Base-by-base conservation (phyloP, 495 filamentous ascomycete genomes). In the Neurospora sp. region DNA sequence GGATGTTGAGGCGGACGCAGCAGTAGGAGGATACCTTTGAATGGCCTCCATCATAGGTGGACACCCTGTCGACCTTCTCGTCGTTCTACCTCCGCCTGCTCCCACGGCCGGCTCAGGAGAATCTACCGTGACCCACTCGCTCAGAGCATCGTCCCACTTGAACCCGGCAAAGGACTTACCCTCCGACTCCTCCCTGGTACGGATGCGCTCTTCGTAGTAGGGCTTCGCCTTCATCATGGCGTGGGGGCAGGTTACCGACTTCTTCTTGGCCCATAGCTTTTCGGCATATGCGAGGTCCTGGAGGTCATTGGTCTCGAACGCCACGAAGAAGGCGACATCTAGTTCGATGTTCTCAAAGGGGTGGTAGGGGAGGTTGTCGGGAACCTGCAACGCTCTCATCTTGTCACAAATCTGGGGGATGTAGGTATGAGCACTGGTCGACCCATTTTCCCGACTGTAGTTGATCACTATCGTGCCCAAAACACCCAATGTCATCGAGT, bases 121-220 rank as follows among this genome's bases (percentile, higher is more conserved):
- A 70, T 81, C 85, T 20, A 75, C 78, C 12, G 76, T 83, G 20
- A 87, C 83, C 86, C 86, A 88, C 80, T 88, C 86, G 71, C 85
- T 82, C 75, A 88, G 87, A 35, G 83, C 86, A 73, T 87, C 86
- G 72, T 88, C 86, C 86, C 86, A 88, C 7, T 81, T 78, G 72
- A 83, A 85, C 18, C 83, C 81, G 9, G 80, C 77, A 69, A 83
- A 81, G 4, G 70, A 60, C 6, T 27, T 69, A 6, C 20, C 69
- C 40, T 74, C 40, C 16, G 42, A 16, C 20, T 10, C 54, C 14
- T 37, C 27, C 54, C 54, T 66, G 54, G 27, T 12, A 20, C 49
- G 49, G 20, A 60, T 27, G 49, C 20, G 49, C 49, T 60, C 54
- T 66, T 66, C 54, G 14, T 66, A 37, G 27, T 37, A 66, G 14